phyloP scores from a whole-genome alignment of 345 rosid genomes.

The Combretum micranthum region DNA sequence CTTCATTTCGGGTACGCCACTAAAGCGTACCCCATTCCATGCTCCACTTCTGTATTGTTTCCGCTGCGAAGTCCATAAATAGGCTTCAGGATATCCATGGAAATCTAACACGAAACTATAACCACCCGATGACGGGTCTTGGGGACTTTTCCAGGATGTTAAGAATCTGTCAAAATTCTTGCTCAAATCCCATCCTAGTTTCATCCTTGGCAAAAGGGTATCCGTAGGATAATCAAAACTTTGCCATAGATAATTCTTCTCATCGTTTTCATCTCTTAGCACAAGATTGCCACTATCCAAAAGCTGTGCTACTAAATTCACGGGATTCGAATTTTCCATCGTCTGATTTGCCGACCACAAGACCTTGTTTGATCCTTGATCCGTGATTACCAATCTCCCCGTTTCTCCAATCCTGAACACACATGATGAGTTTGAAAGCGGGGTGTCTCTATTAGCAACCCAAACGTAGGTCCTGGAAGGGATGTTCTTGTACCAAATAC shows the following conservation, averaged over 20 bases:
- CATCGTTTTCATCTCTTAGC: conserved; percentile 29
- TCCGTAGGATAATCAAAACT: conserved; percentile 79
- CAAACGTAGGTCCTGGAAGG: conserved; percentile 52
- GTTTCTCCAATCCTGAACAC: conserved; percentile 31
- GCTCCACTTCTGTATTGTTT: conserved; percentile 52
- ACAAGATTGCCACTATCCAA: conserved; percentile 67
- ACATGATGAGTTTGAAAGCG: conserved; percentile 39
- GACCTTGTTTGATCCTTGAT: conserved; percentile 3
- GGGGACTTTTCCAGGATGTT: conserved; percentile 43
- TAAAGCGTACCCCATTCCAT: conserved; percentile 64
- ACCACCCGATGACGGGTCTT: conserved; percentile 60
- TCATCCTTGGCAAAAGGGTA: conserved; percentile 75
- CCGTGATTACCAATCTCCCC: conserved; percentile 33
- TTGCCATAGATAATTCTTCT: conserved; percentile 45
- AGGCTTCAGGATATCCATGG: conserved; percentile 56
- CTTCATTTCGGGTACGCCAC: conserved; percentile 79
- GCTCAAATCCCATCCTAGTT: conserved; percentile 65
- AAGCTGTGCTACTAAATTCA: conserved; percentile 47
- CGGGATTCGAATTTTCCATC: conserved; percentile 23
- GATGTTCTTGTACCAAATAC: conserved; percentile 73
- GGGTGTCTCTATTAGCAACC: conserved; percentile 83
- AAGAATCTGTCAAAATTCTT: conserved; percentile 36
- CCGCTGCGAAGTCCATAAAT: conserved; percentile 22
- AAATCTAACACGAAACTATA: conserved; percentile 43
- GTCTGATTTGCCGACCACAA: conserved; percentile 63